Base-by-base conservation (phyloP, 1,284 basidiomycete genomes). In the Hypsizygus ulmarius region DNA sequence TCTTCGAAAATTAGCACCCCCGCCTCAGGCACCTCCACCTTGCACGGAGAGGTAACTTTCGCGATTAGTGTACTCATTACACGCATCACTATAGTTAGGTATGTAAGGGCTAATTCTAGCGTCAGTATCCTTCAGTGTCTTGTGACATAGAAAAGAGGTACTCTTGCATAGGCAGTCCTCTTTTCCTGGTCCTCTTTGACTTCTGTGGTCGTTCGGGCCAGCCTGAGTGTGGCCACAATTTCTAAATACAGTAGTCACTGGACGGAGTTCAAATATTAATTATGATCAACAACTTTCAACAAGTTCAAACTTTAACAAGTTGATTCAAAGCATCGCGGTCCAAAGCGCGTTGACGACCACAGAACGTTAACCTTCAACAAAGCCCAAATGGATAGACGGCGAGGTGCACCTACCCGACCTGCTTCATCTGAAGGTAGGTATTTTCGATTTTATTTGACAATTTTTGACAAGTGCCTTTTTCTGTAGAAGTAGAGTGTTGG, bases 401-500 rank as follows among this genome's bases (percentile, higher is more conserved):
- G 80, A 62, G 73, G 71, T 50, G 59, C 70, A 30, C 66, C 74
- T 39, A 69, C 72, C 43, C 78, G 80, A 44, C 79, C 79, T 51
- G 76, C 78, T 51, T 77, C 78, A 14, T 77, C 74, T 39, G 81
- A 82, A 77, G 81, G 81, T 81, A 61, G 49, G 69, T 62, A 52
- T 27, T 34, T 21, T 7, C 33, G 28, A 52, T 51, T 52, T 54
- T 49, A 52, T 12, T 19, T 9, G 27, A 19, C 48, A 16, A 11
- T 28, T 15, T 34, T 39, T 50, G 15, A 32, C 39, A 27, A 37
- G 21, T 25, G n/a, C 21, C 11, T 15, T 47, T 52, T 60, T 51
- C 45, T 46, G 45, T 59, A 87, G 85, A 88, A 70, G 68, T 83
- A 56, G 77, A 84, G 52, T 84, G 74, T 60, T 88, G 87, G 87